Evolutionary conservation across 2,329 filamentous ascomycete genomes (phyloP), one percentile per base, ranked within the genome.

Genomic region (Colletotrichum chrysophilum): DNA sequence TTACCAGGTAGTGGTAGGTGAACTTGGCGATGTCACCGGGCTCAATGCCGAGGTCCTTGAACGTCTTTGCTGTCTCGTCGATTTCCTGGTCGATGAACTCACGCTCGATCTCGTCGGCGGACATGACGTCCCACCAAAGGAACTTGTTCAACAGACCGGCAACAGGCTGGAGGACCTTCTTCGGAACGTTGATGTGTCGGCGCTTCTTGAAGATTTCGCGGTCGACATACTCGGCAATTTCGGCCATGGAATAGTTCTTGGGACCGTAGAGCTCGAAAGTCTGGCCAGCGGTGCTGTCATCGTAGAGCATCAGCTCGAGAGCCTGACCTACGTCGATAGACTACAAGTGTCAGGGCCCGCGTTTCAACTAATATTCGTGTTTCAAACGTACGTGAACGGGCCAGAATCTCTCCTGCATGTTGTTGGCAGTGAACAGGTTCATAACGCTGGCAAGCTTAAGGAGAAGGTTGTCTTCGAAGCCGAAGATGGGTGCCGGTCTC

Each of bases 181-280:
- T 97, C 74, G 97, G 96, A 60, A 99, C 82, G 86, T 99, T 98
- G 87, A 99, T 91, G 86, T 98, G 96, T 79, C 94, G 91, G 81
- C 96, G 93, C 85, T 94, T 91, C 88, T 98, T 97, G 88, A 94
- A 92, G 79, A 98, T 98, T 88, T 99, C 97, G 78, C 91, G 93
- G 88, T 98, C 96, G 66, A 98, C 96, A 79, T 98, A 85, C 80
- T 94, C 92, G 65, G 94, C 93, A 79, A 99, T 95, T 85, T 98
- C 94, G 43, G 91, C 92, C 82, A 96, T 95, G 77, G 93, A 95
- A 90, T 98, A 98, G 82, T 98, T 91, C 86, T 94, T 97, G 61
- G 97, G 96, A 4, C 97, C 97, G 85, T 95, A 98, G 18, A 99
- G 93, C 87, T 99, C 97, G 81, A 91, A 99, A 0, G 96, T 99